phyloP scores from a whole-genome alignment of 495 filamentous ascomycete genomes.

The Aspergillus egyptiacus region DNA sequence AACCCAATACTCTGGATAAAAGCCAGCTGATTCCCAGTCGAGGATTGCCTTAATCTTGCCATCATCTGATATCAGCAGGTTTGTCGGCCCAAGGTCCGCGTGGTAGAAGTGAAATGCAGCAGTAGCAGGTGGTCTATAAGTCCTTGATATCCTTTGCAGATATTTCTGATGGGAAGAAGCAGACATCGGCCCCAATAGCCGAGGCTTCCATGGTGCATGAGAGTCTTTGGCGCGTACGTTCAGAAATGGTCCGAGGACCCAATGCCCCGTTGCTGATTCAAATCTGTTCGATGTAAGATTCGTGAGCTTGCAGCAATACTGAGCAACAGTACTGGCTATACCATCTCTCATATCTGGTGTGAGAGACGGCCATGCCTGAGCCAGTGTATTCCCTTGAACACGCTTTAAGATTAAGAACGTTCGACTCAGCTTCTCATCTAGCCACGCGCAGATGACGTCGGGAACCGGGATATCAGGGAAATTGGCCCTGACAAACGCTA shows the following conservation, averaged over 20 bases:
- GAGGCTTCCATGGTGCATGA: conserved; percentile 4
- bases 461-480: conserved; percentile 3
- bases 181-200: not conserved
- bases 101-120: conserved; percentile 9
- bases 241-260: conserved; percentile 3
- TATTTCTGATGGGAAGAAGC: not conserved
- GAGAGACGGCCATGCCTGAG: conserved; percentile 1
- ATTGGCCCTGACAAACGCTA: conserved; percentile 3
- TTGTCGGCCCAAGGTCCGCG: conserved; percentile 5
- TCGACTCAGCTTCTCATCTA: not conserved
- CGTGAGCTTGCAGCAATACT: conserved; percentile 1
- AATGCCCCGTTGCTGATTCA: not conserved
- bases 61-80: conserved; percentile 2
- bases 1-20: not conserved
- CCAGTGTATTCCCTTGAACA: not conserved
- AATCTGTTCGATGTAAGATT: not conserved
- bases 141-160: conserved; percentile 2
- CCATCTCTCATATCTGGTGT: not conserved
- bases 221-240: not conserved
- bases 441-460: conserved; percentile 2
- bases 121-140: not conserved
- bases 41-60: not conserved
- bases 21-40: conserved; percentile 9
- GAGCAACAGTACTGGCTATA: not conserved
- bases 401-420: not conserved